These are phyloP conservation scores for Aspergillus carlsbadensis DNA, from an alignment of 495 filamentous ascomycete species.

Conservation along the genomic window DNA sequence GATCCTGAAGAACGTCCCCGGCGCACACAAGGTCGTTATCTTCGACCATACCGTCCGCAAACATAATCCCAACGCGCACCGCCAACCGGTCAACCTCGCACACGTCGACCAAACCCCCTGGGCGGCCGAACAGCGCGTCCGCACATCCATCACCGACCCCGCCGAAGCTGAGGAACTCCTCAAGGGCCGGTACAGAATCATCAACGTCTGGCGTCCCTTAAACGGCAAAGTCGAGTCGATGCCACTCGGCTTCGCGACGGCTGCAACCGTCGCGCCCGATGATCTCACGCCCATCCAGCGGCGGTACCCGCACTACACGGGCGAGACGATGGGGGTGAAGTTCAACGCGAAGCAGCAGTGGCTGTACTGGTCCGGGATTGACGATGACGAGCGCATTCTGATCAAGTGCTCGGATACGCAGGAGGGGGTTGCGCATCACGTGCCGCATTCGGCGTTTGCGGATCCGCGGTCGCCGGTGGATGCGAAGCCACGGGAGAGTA, in stretches of 20 bases:
- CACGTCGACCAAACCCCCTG: conserved; percentile 80
- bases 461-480: conserved; percentile 65
- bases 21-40: conserved; percentile 61
- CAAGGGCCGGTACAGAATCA: conserved; percentile 67
- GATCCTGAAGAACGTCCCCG: conserved; percentile 60
- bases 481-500: conserved; percentile 67
- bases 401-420: conserved; percentile 78
- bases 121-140: conserved; percentile 62
- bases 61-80: conserved; percentile 44
- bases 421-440: conserved; percentile 53
- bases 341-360: conserved; percentile 62
- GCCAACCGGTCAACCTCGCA: conserved; percentile 64
- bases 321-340: conserved; percentile 69
- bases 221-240: conserved; percentile 65
- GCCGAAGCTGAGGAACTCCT: conserved; percentile 59
- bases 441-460: conserved; percentile 78
- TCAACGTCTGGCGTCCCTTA: conserved; percentile 87
- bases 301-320: conserved; percentile 65
- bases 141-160: conserved; percentile 56
- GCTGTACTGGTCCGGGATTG: conserved; percentile 76
- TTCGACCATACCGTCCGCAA: conserved; percentile 93
- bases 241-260: conserved; percentile 71
- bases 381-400: conserved; percentile 67
- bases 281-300: conserved; percentile 74
- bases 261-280: conserved; percentile 52